These are phyloP conservation scores for Plantago ovata DNA, from an alignment of 257 asterid species.

Conservation along the genomic window DNA sequence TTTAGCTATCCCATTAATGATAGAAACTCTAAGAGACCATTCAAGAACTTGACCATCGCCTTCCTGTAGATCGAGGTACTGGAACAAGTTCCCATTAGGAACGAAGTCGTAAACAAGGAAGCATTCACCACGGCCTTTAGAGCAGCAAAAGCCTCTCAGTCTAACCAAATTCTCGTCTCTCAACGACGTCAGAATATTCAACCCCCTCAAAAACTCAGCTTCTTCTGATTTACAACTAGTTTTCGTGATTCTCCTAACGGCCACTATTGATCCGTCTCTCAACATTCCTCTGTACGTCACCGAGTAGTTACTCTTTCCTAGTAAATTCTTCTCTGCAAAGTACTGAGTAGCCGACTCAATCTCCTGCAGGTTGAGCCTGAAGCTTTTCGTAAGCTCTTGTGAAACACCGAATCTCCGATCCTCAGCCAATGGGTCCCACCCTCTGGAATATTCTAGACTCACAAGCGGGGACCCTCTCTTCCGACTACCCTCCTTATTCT, in stretches of 20 bases:
- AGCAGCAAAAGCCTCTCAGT: slow-evolving; percentile 87
- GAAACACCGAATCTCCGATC: slow-evolving; percentile 64
- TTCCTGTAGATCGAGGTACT: slow-evolving; percentile 56
- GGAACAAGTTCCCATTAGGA: slow-evolving; percentile 59
- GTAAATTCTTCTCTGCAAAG: slow-evolving; percentile 65
- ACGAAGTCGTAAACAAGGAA: slow-evolving; percentile 52
- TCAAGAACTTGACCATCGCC: slow-evolving; percentile 56
- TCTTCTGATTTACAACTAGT: slow-evolving; percentile 89
- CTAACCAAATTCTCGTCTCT: slow-evolving; percentile 73
- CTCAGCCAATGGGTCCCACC: slow-evolving; percentile 95
- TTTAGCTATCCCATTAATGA: slow-evolving; percentile 31
- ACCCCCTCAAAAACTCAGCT: slow-evolving; percentile 76
- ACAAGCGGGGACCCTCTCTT: slow-evolving; percentile 86
- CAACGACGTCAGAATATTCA: slow-evolving; percentile 52
- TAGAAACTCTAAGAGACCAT: slow-evolving; percentile 75
- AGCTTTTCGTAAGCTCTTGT: slow-evolving; percentile 60
- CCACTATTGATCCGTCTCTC: slow-evolving; percentile 77
- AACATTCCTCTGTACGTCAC: slow-evolving; percentile 62
- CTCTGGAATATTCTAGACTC: slow-evolving; percentile 81
- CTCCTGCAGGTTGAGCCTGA: slow-evolving; percentile 73
- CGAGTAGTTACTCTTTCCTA: slow-evolving; percentile 70
- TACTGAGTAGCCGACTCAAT: slow-evolving; percentile 83
- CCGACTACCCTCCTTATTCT: slow-evolving; percentile 37
- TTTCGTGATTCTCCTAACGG: slow-evolving; percentile 68
- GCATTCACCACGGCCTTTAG: slow-evolving; percentile 80